Evolutionary conservation across 192 early-diverging fungal genomes (phyloP).

Genomic region (Coemansia sp.): DNA sequence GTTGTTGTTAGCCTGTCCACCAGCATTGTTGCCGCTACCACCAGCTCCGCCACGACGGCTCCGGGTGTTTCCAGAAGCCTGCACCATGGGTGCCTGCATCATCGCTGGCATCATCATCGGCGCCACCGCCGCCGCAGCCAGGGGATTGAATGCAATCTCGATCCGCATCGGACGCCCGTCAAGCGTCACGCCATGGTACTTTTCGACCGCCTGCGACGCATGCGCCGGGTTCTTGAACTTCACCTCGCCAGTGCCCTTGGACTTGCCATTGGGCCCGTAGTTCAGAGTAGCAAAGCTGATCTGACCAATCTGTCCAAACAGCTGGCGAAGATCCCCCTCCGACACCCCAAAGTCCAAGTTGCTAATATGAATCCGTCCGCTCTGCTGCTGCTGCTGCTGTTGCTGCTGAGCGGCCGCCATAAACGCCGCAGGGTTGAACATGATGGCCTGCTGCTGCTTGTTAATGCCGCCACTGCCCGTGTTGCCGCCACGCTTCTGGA

Average conservation of each 20-base stretch:
- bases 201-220: constrained; percentile 25
- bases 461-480: constrained; percentile 12
- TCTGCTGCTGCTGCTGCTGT: neutral
- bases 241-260: constrained; percentile 40
- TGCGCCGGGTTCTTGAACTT: constrained; percentile 39
- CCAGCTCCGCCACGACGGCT: constrained; percentile 11
- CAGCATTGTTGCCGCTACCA: neutral
- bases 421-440: constrained; percentile 41
- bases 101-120: constrained; percentile 38
- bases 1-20: neutral
- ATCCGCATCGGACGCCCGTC: constrained; percentile 43
- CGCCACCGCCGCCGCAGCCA: constrained; percentile 12
- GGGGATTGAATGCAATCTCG: constrained; percentile 26
- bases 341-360: constrained; percentile 51
- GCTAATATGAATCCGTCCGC: constrained; percentile 42
- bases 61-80: constrained; percentile 1
- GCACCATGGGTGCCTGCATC: constrained; percentile 16
- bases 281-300: constrained; percentile 26
- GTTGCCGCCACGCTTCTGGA: constrained; percentile 31
- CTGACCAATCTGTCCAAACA: constrained; percentile 43
- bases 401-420: constrained; percentile 34
- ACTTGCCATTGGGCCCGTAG: constrained; percentile 40
- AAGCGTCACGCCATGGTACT: constrained; percentile 42
- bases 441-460: constrained; percentile 26
- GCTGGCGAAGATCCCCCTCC: constrained; percentile 35